These are phyloP conservation scores for Pestalotiopsis fici DNA, from an alignment of 2,329 filamentous ascomycete species.

Conservation along the genomic window DNA sequence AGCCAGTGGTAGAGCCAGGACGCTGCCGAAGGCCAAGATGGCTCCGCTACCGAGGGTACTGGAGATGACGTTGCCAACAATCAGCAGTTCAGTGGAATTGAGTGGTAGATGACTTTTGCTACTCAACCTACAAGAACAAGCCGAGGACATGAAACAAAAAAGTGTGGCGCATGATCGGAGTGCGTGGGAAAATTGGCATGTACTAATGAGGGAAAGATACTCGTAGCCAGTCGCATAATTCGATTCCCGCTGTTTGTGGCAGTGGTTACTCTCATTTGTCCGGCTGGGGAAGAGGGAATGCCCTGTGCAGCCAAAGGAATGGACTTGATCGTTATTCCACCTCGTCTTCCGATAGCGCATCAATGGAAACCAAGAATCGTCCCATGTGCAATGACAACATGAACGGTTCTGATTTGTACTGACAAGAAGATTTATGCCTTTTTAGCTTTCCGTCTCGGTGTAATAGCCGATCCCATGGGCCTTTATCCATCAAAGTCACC, in stretches of 20 bases:
- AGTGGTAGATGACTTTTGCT: conserved; percentile 1
- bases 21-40: not conserved
- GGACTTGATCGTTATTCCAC: conserved; percentile 87
- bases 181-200: conserved; percentile 61
- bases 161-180: conserved; percentile 27
- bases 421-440: not conserved
- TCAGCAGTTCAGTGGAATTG: not conserved
- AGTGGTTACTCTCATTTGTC: conserved; percentile 17
- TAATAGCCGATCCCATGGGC: too few relatives aligned
- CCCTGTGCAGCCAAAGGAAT: conserved; percentile 89
- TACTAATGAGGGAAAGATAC: conserved; percentile 99
- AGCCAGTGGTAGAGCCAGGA: conserved; percentile 27
- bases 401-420: not conserved
- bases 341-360: conserved; percentile 16
- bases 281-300: conserved; percentile 77
- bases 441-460: too few relatives aligned
- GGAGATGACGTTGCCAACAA: conserved; percentile 8
- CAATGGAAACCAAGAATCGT: conserved; percentile 6
- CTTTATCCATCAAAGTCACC: not conserved
- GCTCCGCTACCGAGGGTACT: not conserved
- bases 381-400: not conserved
- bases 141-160: conserved; percentile 18
- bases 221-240: conserved; percentile 47
- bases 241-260: conserved; percentile 20
- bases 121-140: conserved; percentile 18